These are phyloP conservation scores for Carallia brachiata DNA, from an alignment of 345 rosid species.

Conservation along the genomic window DNA sequence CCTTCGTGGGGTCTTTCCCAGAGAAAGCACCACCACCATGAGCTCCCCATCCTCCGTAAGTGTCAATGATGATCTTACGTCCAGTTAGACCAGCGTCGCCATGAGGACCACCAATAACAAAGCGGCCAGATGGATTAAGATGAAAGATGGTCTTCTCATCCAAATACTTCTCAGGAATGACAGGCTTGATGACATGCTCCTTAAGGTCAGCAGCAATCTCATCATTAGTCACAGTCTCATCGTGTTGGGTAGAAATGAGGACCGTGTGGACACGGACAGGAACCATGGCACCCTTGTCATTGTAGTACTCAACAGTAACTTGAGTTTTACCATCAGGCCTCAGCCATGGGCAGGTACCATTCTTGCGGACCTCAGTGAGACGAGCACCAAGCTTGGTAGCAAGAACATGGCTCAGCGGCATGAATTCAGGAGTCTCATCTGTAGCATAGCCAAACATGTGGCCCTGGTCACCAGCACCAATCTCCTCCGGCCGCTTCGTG, in stretches of 20 bases:
- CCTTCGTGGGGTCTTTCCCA: conserved; percentile 75
- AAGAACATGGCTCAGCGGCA: conserved; percentile 71
- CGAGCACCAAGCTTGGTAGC: conserved; percentile 78
- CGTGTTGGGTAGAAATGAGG: conserved; percentile 59
- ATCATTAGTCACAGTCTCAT: conserved; percentile 60
- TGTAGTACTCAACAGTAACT: conserved; percentile 54
- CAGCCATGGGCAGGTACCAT: conserved; percentile 68
- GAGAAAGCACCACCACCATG: conserved; percentile 89
- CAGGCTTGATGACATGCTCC: conserved; percentile 73
- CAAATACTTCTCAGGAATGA: conserved; percentile 67
- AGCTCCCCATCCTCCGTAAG: conserved; percentile 81
- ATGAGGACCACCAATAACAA: conserved; percentile 78
- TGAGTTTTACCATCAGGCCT: conserved; percentile 67
- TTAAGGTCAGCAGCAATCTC: conserved; percentile 78
- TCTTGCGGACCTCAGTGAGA: conserved; percentile 70
- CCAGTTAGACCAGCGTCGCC: conserved; percentile 88
- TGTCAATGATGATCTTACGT: conserved; percentile 77
- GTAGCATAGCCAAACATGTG: conserved; percentile 22
- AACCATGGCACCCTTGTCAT: conserved; percentile 69
- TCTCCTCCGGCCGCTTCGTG: conserved; percentile 15
- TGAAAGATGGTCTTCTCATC: conserved; percentile 86
- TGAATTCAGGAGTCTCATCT: conserved; percentile 39
- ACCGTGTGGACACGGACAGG: conserved; percentile 78
- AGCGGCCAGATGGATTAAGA: conserved; percentile 78
- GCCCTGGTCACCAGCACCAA: conserved; percentile 22